Evolutionary conservation across 2,329 filamentous ascomycete species (phyloP), one percentile per base, ranked within the genome.

Genomic region (Ophiocordyceps camponoti-saundersi): DNA sequence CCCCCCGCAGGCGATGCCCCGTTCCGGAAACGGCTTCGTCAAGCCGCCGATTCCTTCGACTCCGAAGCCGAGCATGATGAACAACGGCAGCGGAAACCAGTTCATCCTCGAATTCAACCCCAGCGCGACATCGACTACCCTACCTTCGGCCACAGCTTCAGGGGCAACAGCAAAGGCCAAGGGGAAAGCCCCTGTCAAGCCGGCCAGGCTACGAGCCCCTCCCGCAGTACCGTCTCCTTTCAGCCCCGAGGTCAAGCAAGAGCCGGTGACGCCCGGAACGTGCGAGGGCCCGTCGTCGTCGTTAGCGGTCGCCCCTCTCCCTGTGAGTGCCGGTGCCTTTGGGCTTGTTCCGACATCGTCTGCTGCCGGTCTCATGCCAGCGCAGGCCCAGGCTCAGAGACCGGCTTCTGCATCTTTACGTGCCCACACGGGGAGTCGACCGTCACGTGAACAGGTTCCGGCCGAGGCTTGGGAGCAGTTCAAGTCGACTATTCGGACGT

Each of bases 401-500:
- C 56, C 56, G 49, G 53, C 52, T 44, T 59, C 56, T 3, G 50
- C 57, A 48, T 58, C 55, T 49, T 54, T 55, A 49, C 57, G 55
- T 52, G 49, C 59, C 39, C 58, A 60, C 47, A 51, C 53, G 44
- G 62, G 59, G 48, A 56, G 55, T 52, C 59, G 65, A 44, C 60
- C 61, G 23, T 64, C 66, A 44, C 56, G 66, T 49, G 66, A 69
- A 51, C 64, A 67, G 53, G 65, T 69, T 45, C 65, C 66, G 50
- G 64, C 64, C 21, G 66, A 69, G 52, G 60, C 64, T 40, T 72
- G 69, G 69, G 69, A 72, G 51, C 60, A 64, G 26, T 65, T 68
- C 48, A 72, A 72, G 53, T 55, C 58, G 43, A 67, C 62, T 6
- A 72, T 72, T 44, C 63, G 65, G 41, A 55, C 59, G 11, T 49